phyloP scores from a whole-genome alignment of 805 yeast species.

The Starmerella vaccinii region DNA sequence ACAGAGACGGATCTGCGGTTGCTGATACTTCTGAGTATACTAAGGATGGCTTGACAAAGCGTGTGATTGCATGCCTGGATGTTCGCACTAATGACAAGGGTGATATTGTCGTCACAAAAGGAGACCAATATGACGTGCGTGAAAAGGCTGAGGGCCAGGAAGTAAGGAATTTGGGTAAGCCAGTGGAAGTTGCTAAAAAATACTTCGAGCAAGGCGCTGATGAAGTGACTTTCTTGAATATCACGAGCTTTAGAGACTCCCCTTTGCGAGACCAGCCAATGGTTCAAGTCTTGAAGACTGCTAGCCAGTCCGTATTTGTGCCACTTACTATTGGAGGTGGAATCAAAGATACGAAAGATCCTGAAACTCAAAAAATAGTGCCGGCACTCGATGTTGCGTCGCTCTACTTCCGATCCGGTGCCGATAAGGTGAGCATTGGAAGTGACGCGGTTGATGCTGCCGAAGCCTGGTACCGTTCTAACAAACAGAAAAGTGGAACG shows the following conservation, averaged over 20 bases:
- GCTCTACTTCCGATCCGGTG: constrained; percentile 88
- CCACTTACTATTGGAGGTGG: constrained; percentile 99
- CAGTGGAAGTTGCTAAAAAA: constrained; percentile 83
- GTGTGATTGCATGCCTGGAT: constrained; percentile 92
- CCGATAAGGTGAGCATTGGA: constrained; percentile 97
- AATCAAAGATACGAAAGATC: constrained; percentile 79
- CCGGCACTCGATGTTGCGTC: constrained; percentile 89
- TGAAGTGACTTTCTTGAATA: constrained; percentile 87
- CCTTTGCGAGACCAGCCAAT: constrained; percentile 91
- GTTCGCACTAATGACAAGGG: constrained; percentile 94
- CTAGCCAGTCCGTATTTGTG: constrained; percentile 87
- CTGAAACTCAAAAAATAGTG: constrained; percentile 56
- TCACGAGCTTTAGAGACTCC: constrained; percentile 90
- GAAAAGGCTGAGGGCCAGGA: constrained; percentile 44
- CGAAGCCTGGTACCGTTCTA: constrained; percentile 58
- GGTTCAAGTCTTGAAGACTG: constrained; percentile 72
- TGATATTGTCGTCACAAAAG: constrained; percentile 94
- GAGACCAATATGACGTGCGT: constrained; percentile 96
- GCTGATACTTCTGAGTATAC: neutral
- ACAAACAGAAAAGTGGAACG: constrained; percentile 51
- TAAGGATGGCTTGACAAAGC: constrained; percentile 53
- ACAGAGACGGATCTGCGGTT: constrained; percentile 24
- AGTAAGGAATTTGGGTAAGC: constrained; percentile 92
- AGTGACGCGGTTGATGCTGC: constrained; percentile 93
- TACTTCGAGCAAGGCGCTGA: constrained; percentile 95